phyloP scores from a whole-genome alignment of 305 asterid genomes.

The Fraxinus floribunda region DNA sequence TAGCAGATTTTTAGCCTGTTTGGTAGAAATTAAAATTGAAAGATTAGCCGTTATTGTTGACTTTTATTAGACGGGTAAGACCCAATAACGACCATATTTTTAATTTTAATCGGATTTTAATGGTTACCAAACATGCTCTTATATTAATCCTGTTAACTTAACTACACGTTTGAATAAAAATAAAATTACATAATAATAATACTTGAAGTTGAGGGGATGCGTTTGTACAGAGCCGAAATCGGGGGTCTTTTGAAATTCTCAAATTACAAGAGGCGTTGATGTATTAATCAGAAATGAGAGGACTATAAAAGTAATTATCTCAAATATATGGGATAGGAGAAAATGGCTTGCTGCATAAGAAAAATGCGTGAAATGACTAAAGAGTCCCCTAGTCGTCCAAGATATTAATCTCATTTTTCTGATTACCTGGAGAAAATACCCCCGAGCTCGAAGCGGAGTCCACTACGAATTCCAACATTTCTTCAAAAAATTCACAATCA shows the following conservation, averaged over 20 bases:
- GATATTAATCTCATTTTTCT: not conserved
- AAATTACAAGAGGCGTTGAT: not conserved
- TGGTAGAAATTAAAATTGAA: no score
- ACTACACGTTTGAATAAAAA: no score
- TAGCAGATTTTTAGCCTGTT: not conserved
- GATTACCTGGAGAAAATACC: slow-evolving; percentile 2
- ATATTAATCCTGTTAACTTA: not conserved
- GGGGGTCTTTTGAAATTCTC: not conserved
- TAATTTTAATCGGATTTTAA: no score
- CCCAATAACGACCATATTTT: no score
- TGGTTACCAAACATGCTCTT: no score
- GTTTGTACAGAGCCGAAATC: not conserved
- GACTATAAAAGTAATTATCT: not conserved
- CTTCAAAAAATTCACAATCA: not conserved
- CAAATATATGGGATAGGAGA: not conserved
- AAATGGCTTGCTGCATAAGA: not conserved
- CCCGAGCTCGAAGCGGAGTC: slow-evolving; percentile 9
- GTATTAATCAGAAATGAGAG: not conserved
- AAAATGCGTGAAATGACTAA: not conserved
- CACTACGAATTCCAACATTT: slow-evolving; percentile 15
- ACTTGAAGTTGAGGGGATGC: no score
- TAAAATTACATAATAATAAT: no score
- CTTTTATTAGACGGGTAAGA: no score
- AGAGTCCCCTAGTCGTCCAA: not conserved
- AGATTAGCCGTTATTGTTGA: no score